Percentiles rank a stretch among this genome's conserved stretches.
Evolutionary conservation across 1,139 yeast genomes (phyloP).

Genomic region (Schizosaccharomyces versatilis): DNA sequence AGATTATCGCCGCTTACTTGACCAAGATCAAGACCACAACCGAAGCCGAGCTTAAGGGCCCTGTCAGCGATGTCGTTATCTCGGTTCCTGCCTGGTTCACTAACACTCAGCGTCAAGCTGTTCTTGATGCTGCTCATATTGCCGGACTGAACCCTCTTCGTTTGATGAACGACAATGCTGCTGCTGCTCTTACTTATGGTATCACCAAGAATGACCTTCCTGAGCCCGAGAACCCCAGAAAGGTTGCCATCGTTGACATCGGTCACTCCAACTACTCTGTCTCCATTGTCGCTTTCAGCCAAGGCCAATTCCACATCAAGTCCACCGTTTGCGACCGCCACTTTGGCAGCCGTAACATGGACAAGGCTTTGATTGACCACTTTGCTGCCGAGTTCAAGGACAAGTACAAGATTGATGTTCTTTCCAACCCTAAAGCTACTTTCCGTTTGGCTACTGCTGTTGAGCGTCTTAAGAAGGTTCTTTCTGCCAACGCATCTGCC

Average conservation of each 20-base stretch:
- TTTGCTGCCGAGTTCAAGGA: constrained; percentile 77
- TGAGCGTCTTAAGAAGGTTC: constrained; percentile 83
- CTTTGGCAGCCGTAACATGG: constrained; percentile 96
- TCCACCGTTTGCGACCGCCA: constrained; percentile 87
- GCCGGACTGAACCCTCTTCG: constrained; percentile 97
- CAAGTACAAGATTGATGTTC: constrained; percentile 83
- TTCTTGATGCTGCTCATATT: constrained; percentile 81
- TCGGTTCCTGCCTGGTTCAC: constrained; percentile 97
- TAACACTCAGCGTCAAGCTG: constrained; percentile 89
- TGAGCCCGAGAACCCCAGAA: constrained; percentile 66
- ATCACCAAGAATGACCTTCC: constrained; percentile 90
- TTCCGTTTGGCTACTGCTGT: constrained; percentile 79
- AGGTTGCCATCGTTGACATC: constrained; percentile 81
- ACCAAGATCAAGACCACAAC: constrained; percentile 73
- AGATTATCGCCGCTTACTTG: constrained; percentile 83
- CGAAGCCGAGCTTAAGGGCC: constrained; percentile 55
- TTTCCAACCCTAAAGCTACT: constrained; percentile 81
- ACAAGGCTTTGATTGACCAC: constrained; percentile 78
- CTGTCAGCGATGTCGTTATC: constrained; percentile 64
- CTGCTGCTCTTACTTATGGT: constrained; percentile 98
- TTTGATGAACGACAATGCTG: constrained; percentile 88
- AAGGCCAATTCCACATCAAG: constrained; percentile 83
- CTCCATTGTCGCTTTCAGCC: constrained; percentile 73
- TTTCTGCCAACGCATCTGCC: constrained; percentile 87
- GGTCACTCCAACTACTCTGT: constrained; percentile 94